Base-by-base conservation (phyloP, 2,329 filamentous ascomycete species). In the Ascochyta viciae-villosae region DNA sequence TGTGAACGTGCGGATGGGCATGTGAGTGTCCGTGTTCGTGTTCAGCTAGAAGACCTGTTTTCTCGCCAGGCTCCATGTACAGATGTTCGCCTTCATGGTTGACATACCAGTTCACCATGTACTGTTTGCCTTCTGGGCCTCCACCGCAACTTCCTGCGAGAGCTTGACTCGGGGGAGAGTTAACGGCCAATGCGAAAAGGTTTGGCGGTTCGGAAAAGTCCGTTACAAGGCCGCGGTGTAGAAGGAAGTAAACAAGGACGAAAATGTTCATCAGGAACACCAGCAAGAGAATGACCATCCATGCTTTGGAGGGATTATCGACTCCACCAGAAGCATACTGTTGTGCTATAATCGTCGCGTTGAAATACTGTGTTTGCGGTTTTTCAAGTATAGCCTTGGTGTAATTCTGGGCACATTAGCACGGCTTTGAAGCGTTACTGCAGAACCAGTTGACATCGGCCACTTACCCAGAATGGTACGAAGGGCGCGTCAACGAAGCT, bases 171-270 rank as follows among this genome's bases (percentile, higher is more conserved):
- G 82, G 81, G 0, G 85, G 85, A 24, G 80, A 84, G 67, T 92
- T 92, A 48, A 93, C 80, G 2, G 89, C 88, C 0, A 92, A 75
- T 0, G 86, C 80, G 65, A 93, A 92, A 2, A 92, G 77, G 68
- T 92, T 92, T 50, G 88, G 85, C 0, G 90, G 89, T 66, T 94
- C 90, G 0, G 87, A 90, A 68, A 89, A 92, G 76, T 94, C 91
- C 0, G 89, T 92, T 7, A 94, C 85, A 22, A 91, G 82, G 0
- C 85, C 84, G 70, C 60, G 82, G 49, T 85, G 79, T 42, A 84
- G 68, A 46, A 88, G 71, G 60, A 89, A 81, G 74, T 91, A 92
- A 2, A 78, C 66, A 0, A 91, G 76, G 53, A 88, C 89, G 35
- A 88, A 77, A 24, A 87, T 56, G 69, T 90, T 92, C 64, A 89